Evolutionary conservation across 305 asterid genomes (phyloP), one percentile per base, ranked within the genome.

Genomic region (Ajuga reptans): DNA sequence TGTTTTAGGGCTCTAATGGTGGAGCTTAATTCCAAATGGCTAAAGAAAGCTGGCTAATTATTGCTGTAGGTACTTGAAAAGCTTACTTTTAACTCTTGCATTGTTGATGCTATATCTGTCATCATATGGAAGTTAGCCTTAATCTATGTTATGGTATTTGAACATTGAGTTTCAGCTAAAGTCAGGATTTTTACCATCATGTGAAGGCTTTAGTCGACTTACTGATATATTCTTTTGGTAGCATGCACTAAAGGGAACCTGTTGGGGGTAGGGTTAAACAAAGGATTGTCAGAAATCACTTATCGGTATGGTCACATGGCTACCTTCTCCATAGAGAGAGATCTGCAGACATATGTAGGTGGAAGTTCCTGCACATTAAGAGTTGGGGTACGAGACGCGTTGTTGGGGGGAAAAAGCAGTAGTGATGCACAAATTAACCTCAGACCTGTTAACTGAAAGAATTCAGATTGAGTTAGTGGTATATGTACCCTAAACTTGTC

Each of bases 1-100:
- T 37, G 33, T 75, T 60, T 16, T 75, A 79, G 80, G 77, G 18
- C 17, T 29, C 75, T 62, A 75, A 57, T 49, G 72, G 7, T 61
- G 70, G 53, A 42, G 75, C 31, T 57, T 56, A 49, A 63, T 46
- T 58, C 64, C 31, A 9, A 31, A 71, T 18, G 65, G 47, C 58
- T 17, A 62, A 62, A 67, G 68, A 34, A 39, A 54, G 72, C 37
- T 5, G 37, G 9, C 73, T 2, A 50, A 43, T 31, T 46, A 15
- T 14, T 41, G n/a, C 55, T 49, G n/a, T 68, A 69, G 50, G 74
- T 39, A 66, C 29, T 39, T 10, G 57, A 9, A 1, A 5, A 11
- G n/a, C 17, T n/a, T 5, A 43, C 46, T 64, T 46, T 39, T 15
- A 9, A 11, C 36, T 41, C 51, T 3, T 9, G 55, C n/a, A 9